phyloP scores from a whole-genome alignment of 176 grass and related monocot species.

The Rhynchospora tenuis region DNA sequence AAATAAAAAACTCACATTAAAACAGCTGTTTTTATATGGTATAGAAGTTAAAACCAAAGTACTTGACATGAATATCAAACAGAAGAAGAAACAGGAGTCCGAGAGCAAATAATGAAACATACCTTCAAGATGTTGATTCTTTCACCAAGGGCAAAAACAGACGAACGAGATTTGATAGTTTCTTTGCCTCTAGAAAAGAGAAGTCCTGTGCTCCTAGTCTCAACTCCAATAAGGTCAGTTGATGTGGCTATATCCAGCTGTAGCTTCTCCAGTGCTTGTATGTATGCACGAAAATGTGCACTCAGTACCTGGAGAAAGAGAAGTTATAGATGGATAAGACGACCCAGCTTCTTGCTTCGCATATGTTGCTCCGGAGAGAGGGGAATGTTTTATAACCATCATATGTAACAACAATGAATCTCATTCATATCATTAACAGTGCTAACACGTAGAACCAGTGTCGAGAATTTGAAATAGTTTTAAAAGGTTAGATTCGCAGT shows the following conservation, averaged over 20 bases:
- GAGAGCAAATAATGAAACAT: conserved; percentile 9
- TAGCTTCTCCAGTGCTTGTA: conserved; percentile 96
- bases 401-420: not conserved
- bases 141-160: conserved; percentile 97
- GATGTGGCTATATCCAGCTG: conserved; percentile 94
- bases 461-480: not conserved
- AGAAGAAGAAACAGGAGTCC: not conserved
- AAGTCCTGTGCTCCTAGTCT: conserved; percentile 80
- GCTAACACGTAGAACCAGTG: not conserved
- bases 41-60: not conserved
- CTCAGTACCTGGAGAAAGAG: conserved; percentile 65
- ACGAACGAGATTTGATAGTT: conserved; percentile 80
- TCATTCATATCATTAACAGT: not conserved
- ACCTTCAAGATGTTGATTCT: conserved; percentile 95
- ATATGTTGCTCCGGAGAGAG: not conserved
- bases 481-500: not conserved
- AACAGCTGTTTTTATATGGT: not conserved
- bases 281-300: conserved; percentile 94
- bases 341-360: not conserved
- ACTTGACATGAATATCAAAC: not conserved
- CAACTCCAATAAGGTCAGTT: conserved; percentile 89
- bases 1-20: not conserved
- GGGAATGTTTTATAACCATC: not conserved
- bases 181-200: conserved; percentile 95
- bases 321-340: not conserved